Evolutionary conservation across 73 alveolate species (phyloP).

Genomic region (Paramecium tetraurelia): DNA sequence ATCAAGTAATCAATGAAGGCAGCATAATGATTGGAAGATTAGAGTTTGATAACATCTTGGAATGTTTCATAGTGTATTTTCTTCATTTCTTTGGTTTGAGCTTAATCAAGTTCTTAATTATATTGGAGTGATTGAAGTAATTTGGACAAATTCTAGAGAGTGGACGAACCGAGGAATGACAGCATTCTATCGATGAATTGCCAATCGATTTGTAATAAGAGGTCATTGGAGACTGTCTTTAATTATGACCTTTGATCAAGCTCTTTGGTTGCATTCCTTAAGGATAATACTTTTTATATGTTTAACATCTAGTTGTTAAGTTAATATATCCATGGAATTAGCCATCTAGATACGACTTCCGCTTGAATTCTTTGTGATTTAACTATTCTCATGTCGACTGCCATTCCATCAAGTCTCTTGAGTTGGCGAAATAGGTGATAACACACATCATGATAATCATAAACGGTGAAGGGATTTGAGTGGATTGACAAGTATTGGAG

Average conservation of each 20-base stretch:
- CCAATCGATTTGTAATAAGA: background rate
- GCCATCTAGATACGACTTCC: background rate
- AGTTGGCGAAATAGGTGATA: background rate
- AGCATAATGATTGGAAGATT: background rate
- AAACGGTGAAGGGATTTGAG: background rate
- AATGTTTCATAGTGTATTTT: constrained; percentile 21
- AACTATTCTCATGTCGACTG: background rate
- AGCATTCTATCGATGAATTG: background rate
- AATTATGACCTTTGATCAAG: background rate
- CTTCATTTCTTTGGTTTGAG: background rate
- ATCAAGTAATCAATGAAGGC: background rate
- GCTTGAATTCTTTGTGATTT: background rate
- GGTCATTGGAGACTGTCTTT: background rate
- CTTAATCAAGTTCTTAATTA: background rate
- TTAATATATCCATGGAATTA: background rate
- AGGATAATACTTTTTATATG: background rate
- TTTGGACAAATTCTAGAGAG: background rate
- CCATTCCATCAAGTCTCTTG: background rate
- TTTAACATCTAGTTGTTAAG: background rate
- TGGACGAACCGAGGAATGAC: background rate
- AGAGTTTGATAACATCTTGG: background rate
- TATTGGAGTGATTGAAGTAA: background rate
- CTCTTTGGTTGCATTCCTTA: background rate
- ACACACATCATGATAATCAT: background rate
- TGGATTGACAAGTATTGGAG: background rate